Conservation (phyloP, 805 yeast species). For the Teunomyces gatunensis region DNA sequence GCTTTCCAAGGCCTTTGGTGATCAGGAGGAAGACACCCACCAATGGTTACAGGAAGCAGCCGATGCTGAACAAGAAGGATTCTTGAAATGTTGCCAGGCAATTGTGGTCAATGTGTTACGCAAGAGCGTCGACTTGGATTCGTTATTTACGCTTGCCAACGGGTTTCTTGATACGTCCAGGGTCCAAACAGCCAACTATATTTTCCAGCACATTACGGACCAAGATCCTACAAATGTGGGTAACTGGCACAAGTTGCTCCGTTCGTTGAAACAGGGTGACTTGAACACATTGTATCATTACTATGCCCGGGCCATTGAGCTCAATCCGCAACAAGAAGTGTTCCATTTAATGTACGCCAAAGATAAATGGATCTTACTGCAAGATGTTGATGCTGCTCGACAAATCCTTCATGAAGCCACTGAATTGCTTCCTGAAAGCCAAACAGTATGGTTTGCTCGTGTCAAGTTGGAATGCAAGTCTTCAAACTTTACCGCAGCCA, state of each 20-base stretch:
- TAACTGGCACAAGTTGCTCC: conserved; percentile 50
- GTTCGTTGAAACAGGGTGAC: conserved; percentile 23
- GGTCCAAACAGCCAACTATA: conserved; percentile 43
- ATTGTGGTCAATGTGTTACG: conserved; percentile 45
- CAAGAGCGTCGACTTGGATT: conserved; percentile 17
- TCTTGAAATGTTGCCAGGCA: conserved; percentile 49
- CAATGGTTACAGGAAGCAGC: conserved; percentile 61
- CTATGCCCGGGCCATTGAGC: conserved; percentile 52
- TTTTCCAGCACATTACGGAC: conserved; percentile 46
- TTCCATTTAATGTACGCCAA: conserved; percentile 71
- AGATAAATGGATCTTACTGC: conserved; percentile 54
- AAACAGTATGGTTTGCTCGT: conserved; percentile 69
- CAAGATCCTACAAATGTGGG: conserved; percentile 45
- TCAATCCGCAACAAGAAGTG: conserved; percentile 48
- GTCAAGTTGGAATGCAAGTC: conserved; percentile 57
- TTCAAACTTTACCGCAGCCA: conserved; percentile 40
- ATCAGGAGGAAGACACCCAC: conserved; percentile 23
- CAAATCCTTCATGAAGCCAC: conserved; percentile 50
- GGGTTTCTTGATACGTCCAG: neutral
- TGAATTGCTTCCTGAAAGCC: conserved; percentile 41
- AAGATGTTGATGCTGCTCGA: conserved; percentile 52
- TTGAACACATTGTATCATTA: conserved; percentile 29
- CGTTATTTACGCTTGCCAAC: conserved; percentile 30
- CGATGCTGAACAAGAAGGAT: conserved; percentile 47
- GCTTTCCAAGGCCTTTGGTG: conserved; percentile 47